Evolutionary conservation across 345 rosid species (phyloP).

Genomic region (Eucalyptus melliodora): DNA sequence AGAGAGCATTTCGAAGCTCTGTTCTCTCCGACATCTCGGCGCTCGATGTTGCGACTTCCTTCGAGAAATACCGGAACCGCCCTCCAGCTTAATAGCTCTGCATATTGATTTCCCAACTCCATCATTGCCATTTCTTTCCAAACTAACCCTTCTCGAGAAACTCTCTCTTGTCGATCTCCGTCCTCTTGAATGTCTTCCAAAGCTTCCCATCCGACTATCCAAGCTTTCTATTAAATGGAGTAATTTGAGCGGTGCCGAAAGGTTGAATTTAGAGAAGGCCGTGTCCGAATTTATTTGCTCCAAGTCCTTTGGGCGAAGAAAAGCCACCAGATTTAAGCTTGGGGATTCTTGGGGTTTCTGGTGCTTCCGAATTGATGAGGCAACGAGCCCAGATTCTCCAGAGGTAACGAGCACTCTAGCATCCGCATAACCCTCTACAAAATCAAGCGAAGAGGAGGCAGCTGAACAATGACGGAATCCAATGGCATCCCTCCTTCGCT

Average conservation of each 20-base stretch:
- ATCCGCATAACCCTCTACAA: no score
- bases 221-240: no score
- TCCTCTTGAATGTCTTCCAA: neutral
- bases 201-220: neutral
- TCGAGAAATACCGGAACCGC: neutral
- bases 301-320: neutral
- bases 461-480: no score
- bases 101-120: neutral
- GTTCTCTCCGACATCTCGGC: neutral
- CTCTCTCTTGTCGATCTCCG: neutral
- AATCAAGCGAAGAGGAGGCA: no score
- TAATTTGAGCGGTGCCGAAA: no score
- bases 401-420: neutral
- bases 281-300: neutral
- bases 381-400: neutral
- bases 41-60: neutral
- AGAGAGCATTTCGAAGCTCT: neutral
- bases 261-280: no score
- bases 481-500: no score
- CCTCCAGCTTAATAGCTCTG: neutral
- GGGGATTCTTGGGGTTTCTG: neutral
- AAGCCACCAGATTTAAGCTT: neutral
- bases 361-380: no score
- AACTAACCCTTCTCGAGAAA: neutral
- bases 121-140: neutral